Evolutionary conservation across 2,329 filamentous ascomycete genomes (phyloP).

Genomic region (Fusarium proliferatum): DNA sequence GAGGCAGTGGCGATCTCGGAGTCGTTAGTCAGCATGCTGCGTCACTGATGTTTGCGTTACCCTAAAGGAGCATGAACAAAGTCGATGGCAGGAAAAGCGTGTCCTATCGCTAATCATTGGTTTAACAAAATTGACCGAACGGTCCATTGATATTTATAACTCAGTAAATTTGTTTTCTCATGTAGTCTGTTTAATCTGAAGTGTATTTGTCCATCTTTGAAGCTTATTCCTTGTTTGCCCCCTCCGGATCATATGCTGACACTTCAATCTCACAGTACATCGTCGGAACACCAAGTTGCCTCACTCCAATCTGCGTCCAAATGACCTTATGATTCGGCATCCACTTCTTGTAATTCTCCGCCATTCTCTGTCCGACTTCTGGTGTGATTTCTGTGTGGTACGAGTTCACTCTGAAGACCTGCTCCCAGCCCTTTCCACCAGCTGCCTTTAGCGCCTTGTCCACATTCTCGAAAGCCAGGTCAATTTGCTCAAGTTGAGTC

Average conservation of each 20-base stretch:
- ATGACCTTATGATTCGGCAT: constrained; percentile 62
- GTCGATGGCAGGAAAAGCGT: accelerated
- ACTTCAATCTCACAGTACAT: constrained; percentile 70
- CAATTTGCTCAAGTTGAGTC: constrained; percentile 56
- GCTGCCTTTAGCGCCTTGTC: constrained; percentile 60
- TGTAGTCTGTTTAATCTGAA: no score
- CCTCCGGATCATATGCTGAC: constrained; percentile 47
- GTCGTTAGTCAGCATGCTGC: constrained; percentile 13
- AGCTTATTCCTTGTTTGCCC: background rate
- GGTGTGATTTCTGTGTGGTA: constrained; percentile 57
- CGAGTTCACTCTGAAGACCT: constrained; percentile 60
- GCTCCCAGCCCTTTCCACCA: constrained; percentile 64
- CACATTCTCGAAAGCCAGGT: constrained; percentile 65
- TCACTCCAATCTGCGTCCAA: constrained; percentile 64
- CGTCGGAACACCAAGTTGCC: constrained; percentile 55
- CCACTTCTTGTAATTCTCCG: constrained; percentile 58
- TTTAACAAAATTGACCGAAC: background rate
- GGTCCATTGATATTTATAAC: accelerated
- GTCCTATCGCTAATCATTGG: background rate
- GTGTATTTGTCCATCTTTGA: background rate
- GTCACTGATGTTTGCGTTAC: background rate
- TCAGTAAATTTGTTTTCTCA: accelerated
- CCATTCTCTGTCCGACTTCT: constrained; percentile 53
- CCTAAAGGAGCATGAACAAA: background rate
- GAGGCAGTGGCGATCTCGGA: background rate